Evolutionary conservation across 768 basidiomycete genomes (phyloP).

Genomic region (Daedaleopsis sinensis): DNA sequence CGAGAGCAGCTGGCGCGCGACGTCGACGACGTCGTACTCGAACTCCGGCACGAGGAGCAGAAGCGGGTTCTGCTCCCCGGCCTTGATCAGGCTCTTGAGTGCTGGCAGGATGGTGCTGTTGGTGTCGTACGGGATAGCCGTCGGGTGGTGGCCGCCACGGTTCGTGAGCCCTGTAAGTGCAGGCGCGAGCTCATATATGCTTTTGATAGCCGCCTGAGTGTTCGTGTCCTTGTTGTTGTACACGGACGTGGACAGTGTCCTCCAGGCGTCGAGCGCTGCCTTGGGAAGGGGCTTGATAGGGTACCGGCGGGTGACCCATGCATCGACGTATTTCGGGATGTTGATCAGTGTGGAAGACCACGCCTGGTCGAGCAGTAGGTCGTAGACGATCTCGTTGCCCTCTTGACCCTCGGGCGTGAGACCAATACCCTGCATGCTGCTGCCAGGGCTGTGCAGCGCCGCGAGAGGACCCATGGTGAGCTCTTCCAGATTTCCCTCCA

Average conservation of each 20-base stretch:
- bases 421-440: slow-evolving; percentile 43
- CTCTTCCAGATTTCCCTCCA: slow-evolving; percentile 41
- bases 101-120: slow-evolving; percentile 32
- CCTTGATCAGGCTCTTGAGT: slow-evolving; percentile 26
- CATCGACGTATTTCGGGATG: slow-evolving; percentile 34
- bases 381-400: slow-evolving; percentile 48
- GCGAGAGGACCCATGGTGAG: slow-evolving; percentile 35
- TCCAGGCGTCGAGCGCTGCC: slow-evolving; percentile 37
- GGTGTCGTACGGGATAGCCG: slow-evolving; percentile 40
- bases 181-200: slow-evolving; percentile 41
- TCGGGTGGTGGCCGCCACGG: slow-evolving; percentile 35
- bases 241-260: slow-evolving; percentile 39
- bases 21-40: slow-evolving; percentile 42
- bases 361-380: slow-evolving; percentile 44
- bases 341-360: slow-evolving; percentile 40
- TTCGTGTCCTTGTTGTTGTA: slow-evolving; percentile 40
- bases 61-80: slow-evolving; percentile 7
- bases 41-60: slow-evolving; percentile 37
- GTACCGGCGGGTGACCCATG: slow-evolving; percentile 42
- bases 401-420: slow-evolving; percentile 44
- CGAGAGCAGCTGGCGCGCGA: slow-evolving; percentile 42
- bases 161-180: slow-evolving; percentile 37
- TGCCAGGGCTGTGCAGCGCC: slow-evolving; percentile 33
- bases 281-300: slow-evolving; percentile 29
- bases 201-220: slow-evolving; percentile 39